phyloP scores from a whole-genome alignment of 2,329 filamentous ascomycete species.

The Fusarium coffeatum region DNA sequence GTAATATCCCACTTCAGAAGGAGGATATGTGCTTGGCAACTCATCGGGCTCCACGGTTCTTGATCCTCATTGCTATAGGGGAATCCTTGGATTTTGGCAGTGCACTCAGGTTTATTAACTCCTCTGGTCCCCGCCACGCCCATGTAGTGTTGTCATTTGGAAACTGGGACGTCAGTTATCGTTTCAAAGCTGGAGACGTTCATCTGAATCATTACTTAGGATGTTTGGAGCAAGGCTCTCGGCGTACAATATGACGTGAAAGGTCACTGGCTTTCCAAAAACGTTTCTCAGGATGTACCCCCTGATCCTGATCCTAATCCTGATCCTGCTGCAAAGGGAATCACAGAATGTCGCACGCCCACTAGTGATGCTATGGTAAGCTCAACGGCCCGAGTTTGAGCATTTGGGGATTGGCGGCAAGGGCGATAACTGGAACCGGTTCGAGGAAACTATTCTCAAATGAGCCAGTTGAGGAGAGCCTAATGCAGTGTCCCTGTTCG shows the following conservation, averaged over 20 bases:
- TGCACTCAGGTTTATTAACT: background rate
- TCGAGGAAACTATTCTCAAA: constrained; percentile 34
- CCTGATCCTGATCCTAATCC: constrained; percentile 27
- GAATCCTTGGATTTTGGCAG: background rate
- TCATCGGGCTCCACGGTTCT: constrained; percentile 7
- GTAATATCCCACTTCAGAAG: constrained; percentile 5
- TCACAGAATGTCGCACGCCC: constrained; percentile 33
- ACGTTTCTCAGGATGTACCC: constrained; percentile 20
- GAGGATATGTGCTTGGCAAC: constrained; percentile 6
- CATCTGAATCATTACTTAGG: background rate
- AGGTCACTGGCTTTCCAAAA: constrained; percentile 13
- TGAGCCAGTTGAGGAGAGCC: constrained; percentile 12
- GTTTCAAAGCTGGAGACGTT: background rate
- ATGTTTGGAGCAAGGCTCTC: constrained; percentile 10
- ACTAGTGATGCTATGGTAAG: constrained; percentile 23
- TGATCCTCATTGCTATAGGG: background rate
- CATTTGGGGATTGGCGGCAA: constrained; percentile 18
- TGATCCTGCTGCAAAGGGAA: constrained; percentile 37
- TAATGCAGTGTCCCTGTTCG: constrained; percentile 30
- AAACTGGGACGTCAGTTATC: background rate
- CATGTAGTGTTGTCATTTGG: background rate
- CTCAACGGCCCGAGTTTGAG: constrained; percentile 37
- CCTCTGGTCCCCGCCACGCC: background rate
- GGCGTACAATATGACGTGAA: constrained; percentile 26
- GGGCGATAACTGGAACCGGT: constrained; percentile 23